phyloP scores from a whole-genome alignment of 805 yeast genomes.

The Ogataea allantospora region DNA sequence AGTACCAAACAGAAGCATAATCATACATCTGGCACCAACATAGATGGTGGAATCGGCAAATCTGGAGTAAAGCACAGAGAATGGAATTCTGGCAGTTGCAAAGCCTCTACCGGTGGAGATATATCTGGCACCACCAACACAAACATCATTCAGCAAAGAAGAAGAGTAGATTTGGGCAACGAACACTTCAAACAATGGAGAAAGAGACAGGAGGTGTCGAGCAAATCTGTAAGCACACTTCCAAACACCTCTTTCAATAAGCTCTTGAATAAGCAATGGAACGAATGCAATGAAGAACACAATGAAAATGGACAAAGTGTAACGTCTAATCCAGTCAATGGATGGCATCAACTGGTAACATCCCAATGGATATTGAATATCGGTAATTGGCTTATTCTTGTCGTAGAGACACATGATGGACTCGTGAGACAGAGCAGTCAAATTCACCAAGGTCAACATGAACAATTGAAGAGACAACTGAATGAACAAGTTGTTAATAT shows the following conservation, averaged over 20 bases:
- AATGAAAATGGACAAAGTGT: constrained; percentile 75
- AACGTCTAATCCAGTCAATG: constrained; percentile 79
- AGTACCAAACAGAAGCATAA: constrained; percentile 70
- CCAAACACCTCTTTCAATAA: constrained; percentile 80
- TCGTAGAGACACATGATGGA: constrained; percentile 66
- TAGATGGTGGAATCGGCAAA: constrained; percentile 82
- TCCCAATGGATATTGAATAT: constrained; percentile 62
- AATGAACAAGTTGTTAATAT: constrained; percentile 75
- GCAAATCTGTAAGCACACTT: constrained; percentile 67
- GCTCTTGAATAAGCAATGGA: constrained; percentile 76
- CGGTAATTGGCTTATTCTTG: constrained; percentile 64
- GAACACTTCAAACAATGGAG: constrained; percentile 82
- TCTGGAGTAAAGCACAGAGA: constrained; percentile 69
- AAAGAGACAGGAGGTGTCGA: constrained; percentile 66
- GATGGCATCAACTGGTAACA: constrained; percentile 75
- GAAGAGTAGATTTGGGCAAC: constrained; percentile 78
- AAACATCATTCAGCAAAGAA: constrained; percentile 66
- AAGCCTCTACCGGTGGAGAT: constrained; percentile 86
- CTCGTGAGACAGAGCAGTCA: constrained; percentile 73
- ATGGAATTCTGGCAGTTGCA: constrained; percentile 77
- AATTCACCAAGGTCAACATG: constrained; percentile 65
- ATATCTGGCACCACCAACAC: constrained; percentile 85
- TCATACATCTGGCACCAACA: constrained; percentile 76
- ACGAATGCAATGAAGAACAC: constrained; percentile 78
- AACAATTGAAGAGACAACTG: constrained; percentile 72